phyloP scores from a whole-genome alignment of 345 rosid species.

The Corchorus capsularis region DNA sequence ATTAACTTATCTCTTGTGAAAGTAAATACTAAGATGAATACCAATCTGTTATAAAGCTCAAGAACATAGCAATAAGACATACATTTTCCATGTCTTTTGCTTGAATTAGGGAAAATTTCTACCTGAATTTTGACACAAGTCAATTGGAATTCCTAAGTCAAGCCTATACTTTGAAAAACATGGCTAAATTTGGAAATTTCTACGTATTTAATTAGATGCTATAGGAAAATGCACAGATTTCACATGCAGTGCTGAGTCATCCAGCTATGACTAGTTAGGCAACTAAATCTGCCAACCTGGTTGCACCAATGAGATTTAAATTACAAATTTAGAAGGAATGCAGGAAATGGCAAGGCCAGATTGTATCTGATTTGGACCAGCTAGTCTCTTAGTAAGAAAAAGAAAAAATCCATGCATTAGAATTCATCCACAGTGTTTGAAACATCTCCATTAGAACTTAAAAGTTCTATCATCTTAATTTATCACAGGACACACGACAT shows the following conservation, averaged over 20 bases:
- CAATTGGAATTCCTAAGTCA: neutral
- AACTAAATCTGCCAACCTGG: neutral
- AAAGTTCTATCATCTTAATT: too few species aligned
- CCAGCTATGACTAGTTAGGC: neutral
- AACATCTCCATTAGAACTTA: too few species aligned
- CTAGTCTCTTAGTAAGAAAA: neutral
- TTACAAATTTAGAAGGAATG: neutral
- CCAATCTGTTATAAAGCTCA: too few species aligned
- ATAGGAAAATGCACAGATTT: neutral
- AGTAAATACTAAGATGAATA: too few species aligned
- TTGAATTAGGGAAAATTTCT: neutral
- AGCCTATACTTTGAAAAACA: neutral
- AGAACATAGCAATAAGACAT: too few species aligned
- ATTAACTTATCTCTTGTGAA: too few species aligned
- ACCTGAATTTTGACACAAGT: too few species aligned
- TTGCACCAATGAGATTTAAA: neutral
- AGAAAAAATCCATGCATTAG: too few species aligned
- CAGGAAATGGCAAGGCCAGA: neutral
- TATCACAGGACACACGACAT: too few species aligned
- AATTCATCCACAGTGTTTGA: too few species aligned
- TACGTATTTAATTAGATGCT: neutral
- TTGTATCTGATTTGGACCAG: neutral
- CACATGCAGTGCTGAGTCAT: neutral
- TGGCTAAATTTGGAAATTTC: neutral
- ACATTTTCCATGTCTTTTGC: too few species aligned